Conservation (phyloP, 2,329 filamentous ascomycete species). For the Alternaria arborescens region DNA sequence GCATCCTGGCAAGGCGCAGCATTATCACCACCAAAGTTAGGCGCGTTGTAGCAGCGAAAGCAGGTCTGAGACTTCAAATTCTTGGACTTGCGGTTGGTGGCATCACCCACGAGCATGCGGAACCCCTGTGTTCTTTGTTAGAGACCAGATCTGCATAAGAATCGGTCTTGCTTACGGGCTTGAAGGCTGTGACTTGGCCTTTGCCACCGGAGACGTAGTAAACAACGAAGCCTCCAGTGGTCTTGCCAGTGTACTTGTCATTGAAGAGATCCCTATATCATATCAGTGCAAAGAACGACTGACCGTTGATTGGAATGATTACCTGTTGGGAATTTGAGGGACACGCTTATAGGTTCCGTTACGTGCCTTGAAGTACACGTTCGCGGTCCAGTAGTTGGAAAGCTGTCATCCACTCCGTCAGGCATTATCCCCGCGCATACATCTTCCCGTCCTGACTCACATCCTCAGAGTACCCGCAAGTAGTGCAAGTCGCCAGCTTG, state of each 20-base stretch:
- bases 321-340: constrained; percentile 39
- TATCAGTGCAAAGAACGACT: neutral
- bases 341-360: constrained; percentile 47
- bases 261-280: constrained; percentile 47
- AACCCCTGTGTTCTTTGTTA: constrained; percentile 47
- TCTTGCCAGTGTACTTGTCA: constrained; percentile 43
- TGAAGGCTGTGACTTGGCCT: constrained; percentile 56
- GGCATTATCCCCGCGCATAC: neutral
- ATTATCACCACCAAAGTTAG: constrained; percentile 57
- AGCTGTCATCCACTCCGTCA: constrained; percentile 8
- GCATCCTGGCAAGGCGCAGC: constrained; percentile 42
- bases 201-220: constrained; percentile 58
- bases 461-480: constrained; percentile 44
- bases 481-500: constrained; percentile 51
- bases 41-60: constrained; percentile 57
- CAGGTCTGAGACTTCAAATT: constrained; percentile 50
- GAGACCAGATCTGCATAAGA: fast-evolving
- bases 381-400: constrained; percentile 47
- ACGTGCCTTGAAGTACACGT: constrained; percentile 45
- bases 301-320: neutral
- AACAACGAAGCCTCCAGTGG: constrained; percentile 55
- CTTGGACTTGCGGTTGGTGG: constrained; percentile 32
- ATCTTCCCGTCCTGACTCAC: constrained; percentile 10
- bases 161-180: constrained; percentile 17
- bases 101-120: constrained; percentile 58